phyloP scores from a whole-genome alignment of 495 filamentous ascomycete genomes.

The Penicillium waksmanii region DNA sequence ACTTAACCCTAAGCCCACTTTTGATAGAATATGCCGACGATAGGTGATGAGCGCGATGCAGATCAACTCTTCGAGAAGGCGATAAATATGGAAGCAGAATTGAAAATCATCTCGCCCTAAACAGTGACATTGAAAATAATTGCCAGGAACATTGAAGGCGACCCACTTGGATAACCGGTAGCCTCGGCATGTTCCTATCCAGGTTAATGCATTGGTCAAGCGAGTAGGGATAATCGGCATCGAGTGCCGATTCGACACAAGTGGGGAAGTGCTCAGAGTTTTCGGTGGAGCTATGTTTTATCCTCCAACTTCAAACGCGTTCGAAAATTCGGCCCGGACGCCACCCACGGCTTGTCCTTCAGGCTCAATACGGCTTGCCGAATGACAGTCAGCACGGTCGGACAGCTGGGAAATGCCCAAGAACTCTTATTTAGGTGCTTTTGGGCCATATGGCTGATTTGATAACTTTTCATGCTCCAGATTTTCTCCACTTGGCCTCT shows the following conservation, averaged over 20 bases:
- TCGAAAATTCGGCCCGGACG: conserved; percentile 8
- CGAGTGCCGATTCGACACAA: conserved; percentile 13
- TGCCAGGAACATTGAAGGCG: conserved; percentile 2
- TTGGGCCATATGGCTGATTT: background rate
- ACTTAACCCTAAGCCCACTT: background rate
- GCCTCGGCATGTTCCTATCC: conserved; percentile 20
- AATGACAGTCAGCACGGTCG: background rate
- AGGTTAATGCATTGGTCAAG: conserved; percentile 6
- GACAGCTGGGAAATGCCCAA: background rate
- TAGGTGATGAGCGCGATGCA: background rate
- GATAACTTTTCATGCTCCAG: background rate
- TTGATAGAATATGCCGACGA: background rate
- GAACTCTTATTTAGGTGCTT: background rate
- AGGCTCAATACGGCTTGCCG: conserved; percentile 1
- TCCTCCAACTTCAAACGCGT: background rate
- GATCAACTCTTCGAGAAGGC: conserved; percentile 1
- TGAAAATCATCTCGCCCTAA: conserved; percentile 5
- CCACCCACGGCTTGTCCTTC: conserved; percentile 7
- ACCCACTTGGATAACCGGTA: conserved; percentile 23
- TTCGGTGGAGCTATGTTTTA: conserved; percentile 12
- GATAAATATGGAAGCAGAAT: background rate
- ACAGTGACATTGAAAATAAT: conserved; percentile 9
- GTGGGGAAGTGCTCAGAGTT: conserved; percentile 14
- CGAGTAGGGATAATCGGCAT: conserved; percentile 7
- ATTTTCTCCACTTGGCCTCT: background rate